Base-by-base conservation (phyloP, 768 basidiomycete species). In the Suillus luteus region DNA sequence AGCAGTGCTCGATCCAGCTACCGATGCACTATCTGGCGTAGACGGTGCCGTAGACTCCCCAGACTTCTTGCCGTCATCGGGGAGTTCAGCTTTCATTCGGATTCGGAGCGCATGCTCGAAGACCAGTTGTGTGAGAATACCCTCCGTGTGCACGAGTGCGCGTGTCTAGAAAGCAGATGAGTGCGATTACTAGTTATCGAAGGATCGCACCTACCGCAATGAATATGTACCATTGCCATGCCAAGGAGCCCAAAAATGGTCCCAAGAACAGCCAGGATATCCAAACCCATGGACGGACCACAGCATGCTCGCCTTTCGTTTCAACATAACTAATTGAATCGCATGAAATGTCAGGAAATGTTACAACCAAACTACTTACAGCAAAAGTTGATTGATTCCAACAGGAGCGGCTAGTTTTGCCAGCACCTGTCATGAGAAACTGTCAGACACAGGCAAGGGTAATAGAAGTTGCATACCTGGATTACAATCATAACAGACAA, bases 211-310 rank as follows among this genome's bases (percentile, higher is more conserved):
- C 8, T 31, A 77, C 75, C 24, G 71, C 62, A 31, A 73, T 64
- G 65, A 77, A 86, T 43, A 81, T 75, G 67, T 88, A 90, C 74
- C 79, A 81, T 66, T 91, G 85, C 62, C 82, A 79, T 35, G 75
- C 67, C 9, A 88, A 27, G 5, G 82, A 76, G 14, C 72, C 75
- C 11, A 81, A 0, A 5, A 78, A 70, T 14, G 85, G 83, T 14
- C 84, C 85, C 6, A 82, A 55, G 65, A 86, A 81, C 14, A 87
- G 75, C 70, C 77, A 75, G 0, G 74, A 38, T 15, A 91, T 82
- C 89, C 90, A 92, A 8, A 91, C 82, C 85, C 89, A 90, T 1
- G 90, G 90, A 41, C 82, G 81, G 37, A 88, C 73, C 8, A 74
- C 67, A 0, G 86, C 79, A 27, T 73, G 79, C 62, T 80, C 69